Base-by-base conservation (phyloP, 305 asterid species). In the Rubia peregrina region DNA sequence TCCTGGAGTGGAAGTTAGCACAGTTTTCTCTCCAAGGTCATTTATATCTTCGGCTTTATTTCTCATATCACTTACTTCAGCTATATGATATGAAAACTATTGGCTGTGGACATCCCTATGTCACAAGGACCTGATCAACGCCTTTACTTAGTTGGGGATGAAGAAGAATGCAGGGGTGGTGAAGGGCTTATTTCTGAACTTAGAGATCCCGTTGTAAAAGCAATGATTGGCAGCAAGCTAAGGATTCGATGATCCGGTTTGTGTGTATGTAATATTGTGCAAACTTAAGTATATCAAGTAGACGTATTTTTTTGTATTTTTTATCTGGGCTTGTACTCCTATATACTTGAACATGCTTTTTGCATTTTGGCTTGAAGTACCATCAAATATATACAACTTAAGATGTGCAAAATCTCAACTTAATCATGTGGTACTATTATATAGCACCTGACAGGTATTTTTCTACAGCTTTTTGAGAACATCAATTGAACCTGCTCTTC, bases 1-100 rank as follows among this genome's bases (percentile, higher is more conserved):
- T 71, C 98, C 98, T 0, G 97, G 98, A 38, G 97, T 94, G 55
- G 97, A 94, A 86, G 83, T 94, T 55, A 94, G 98, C 77, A 85
- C 98, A 75, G 87, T 91, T 78, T 94, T 88, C 86, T 79, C 85
- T 83, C 83, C 90, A 67, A 89, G 96, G 98, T 94, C 68, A 71
- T 33, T 10, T 60, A 4, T 56, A 61, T 57, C 42, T 62, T 71
- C 67, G 71, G 61, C 5, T 61, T 62, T 9, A 24, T 24, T 22
- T 38, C 3, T 48, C 5, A 7, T 21, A 4, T 40, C 13, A 7
- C n/a, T 3, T 19, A 56, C 2, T 43, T 0, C 1, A 5, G 49
- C 17, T 19, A n/a, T 85, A 94, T 48, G 95, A 91, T 74, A 78
- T 94, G n/a, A n/a, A 89, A 79, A n/a, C 71, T 94, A 77, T 71